Conservation (phyloP, 2,329 filamentous ascomycete genomes). For the Metarhizium sp. region DNA sequence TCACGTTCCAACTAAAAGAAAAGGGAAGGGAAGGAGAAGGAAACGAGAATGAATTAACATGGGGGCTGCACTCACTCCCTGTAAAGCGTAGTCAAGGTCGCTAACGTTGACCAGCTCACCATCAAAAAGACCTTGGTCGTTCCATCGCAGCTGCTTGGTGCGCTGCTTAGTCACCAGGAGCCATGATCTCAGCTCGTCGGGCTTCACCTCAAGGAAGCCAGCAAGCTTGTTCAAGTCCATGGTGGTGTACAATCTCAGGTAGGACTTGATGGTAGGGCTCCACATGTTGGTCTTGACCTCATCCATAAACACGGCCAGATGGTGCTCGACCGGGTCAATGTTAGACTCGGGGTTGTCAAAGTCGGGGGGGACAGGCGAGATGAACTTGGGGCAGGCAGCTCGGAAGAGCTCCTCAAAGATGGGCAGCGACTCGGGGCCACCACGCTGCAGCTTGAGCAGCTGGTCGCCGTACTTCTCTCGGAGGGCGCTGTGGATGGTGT, state of each 20-base stretch:
- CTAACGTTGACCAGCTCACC: constrained; percentile 89
- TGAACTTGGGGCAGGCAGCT: constrained; percentile 98
- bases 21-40: too few species aligned
- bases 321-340: constrained; percentile 94
- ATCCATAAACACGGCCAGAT: constrained; percentile 97
- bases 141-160: constrained; percentile 92
- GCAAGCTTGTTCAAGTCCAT: constrained; percentile 99
- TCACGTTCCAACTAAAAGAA: constrained; percentile 7
- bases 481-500: constrained; percentile 96
- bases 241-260: constrained; percentile 97
- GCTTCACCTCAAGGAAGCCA: constrained; percentile 91
- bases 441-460: constrained; percentile 91
- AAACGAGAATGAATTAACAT: neutral
- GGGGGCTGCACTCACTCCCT: constrained; percentile 57
- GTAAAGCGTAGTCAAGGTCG: constrained; percentile 94
- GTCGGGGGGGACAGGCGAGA: constrained; percentile 91
- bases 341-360: constrained; percentile 96
- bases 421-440: constrained; percentile 87
- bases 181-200: constrained; percentile 92
- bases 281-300: constrained; percentile 99
- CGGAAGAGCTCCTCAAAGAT: constrained; percentile 99
- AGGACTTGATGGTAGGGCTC: constrained; percentile 95
- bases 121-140: constrained; percentile 76
- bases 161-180: constrained; percentile 97
- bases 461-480: constrained; percentile 99